Base-by-base conservation (phyloP, 2,329 filamentous ascomycete genomes). In the Colletotrichum salicis region DNA sequence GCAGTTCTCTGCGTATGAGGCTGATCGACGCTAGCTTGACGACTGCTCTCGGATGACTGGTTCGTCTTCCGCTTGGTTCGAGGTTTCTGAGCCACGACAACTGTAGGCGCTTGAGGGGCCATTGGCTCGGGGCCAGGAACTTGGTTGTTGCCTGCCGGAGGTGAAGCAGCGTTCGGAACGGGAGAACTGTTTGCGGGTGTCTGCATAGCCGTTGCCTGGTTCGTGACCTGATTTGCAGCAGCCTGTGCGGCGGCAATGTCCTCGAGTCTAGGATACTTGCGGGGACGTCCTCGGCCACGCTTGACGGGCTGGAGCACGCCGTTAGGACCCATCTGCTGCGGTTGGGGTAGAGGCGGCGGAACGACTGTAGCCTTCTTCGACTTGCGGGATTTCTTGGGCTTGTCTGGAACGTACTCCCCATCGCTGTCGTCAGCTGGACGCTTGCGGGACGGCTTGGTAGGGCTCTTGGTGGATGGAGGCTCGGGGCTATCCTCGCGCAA, bases 271-370 rank as follows among this genome's bases (percentile, higher is more conserved):
- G 65, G 65, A 8, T 72, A 8, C 55, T 72, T 72, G n/a, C 70
- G 54, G 7, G 70, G 70, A 31, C 70, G 65, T 29, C 70, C 70
- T 24, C 70, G 54, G 15, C 65, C 59, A 57, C 70, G 70, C 22
- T 64, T 72, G 54, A 64, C 31, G 15, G 69, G 69, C 58, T 63
- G 51, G 8, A 35, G 7, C 15, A 24, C 5, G 29, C 15, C 15
- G 27, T 22, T 15, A 41, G 52, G 10, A 24, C 61, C 35, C 22
- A 35, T 56, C 54, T 58, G 35, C 15, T 22, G 31, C 54, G 45
- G 15, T 19, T 58, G 37, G 12, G 54, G 54, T 10, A 5, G 63
- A 27, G 8, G 27, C 19, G 27, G 11, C 8, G 24, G 37, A 22
- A 12, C 5, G 13, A 27, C 15, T 15, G 10, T 31, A 13, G 15